These are phyloP conservation scores for Tillandsia fasciculata DNA, from an alignment of 176 grass and related monocot species.

Conservation along the genomic window DNA sequence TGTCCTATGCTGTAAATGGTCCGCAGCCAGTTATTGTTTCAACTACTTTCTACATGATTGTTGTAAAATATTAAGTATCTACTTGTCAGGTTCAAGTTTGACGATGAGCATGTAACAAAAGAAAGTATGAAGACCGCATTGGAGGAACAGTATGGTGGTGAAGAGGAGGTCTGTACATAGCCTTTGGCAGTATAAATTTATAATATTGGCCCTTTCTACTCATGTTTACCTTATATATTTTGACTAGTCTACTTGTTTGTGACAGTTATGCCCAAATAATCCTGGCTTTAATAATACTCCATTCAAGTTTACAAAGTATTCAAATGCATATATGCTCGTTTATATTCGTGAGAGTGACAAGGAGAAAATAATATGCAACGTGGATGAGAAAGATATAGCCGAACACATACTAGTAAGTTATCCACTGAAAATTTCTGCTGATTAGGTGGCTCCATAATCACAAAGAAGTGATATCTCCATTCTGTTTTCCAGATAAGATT, in stretches of 20 bases:
- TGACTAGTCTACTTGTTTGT: slow-evolving; percentile 10
- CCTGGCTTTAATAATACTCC: slow-evolving; percentile 91
- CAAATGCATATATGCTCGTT: slow-evolving; percentile 99
- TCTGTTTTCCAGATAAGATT: slow-evolving; percentile 63
- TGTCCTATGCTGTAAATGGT: no score
- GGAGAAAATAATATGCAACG: slow-evolving; percentile 97
- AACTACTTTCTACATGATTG: no score
- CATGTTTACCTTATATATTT: slow-evolving; percentile 13
- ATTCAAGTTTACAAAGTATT: slow-evolving; percentile 99
- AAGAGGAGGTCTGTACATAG: slow-evolving; percentile 66
- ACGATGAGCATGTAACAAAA: slow-evolving; percentile 98
- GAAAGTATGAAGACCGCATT: slow-evolving; percentile 86
- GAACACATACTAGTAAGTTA: slow-evolving; percentile 81
- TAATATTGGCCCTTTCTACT: not conserved
- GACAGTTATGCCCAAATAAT: slow-evolving; percentile 91
- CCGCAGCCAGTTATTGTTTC: no score
- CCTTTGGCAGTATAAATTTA: not conserved
- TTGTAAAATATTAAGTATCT: not conserved
- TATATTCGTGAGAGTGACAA: slow-evolving; percentile 98
- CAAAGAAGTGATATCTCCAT: not conserved
- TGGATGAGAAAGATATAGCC: slow-evolving; percentile 97
- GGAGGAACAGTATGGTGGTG: slow-evolving; percentile 98
- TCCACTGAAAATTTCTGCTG: not conserved
- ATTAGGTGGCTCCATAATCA: not conserved
- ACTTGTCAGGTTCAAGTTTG: slow-evolving; percentile 88